phyloP scores from a whole-genome alignment of 2,329 filamentous ascomycete species.

The Claviceps sp. region DNA sequence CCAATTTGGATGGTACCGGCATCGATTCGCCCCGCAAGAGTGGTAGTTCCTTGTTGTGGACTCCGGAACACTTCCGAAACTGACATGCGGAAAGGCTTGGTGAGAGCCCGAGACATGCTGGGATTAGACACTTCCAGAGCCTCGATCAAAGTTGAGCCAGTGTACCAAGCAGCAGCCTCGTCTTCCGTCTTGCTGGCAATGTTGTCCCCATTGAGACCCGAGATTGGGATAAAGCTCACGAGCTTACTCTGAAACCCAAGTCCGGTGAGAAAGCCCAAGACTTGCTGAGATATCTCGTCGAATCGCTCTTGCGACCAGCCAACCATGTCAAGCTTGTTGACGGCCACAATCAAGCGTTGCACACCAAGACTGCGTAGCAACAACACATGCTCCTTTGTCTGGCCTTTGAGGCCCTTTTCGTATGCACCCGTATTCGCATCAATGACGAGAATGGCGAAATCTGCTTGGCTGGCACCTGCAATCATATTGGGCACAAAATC shows the following conservation, averaged over 20 bases:
- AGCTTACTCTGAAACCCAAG: constrained; percentile 75
- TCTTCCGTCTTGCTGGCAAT: constrained; percentile 48
- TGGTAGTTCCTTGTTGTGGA: constrained; percentile 66
- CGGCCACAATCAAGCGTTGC: constrained; percentile 71
- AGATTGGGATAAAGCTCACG: constrained; percentile 77
- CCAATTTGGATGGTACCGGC: constrained; percentile 73
- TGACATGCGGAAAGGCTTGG: constrained; percentile 72
- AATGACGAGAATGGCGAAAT: constrained; percentile 89
- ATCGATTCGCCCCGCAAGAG: constrained; percentile 75
- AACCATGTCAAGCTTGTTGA: constrained; percentile 90
- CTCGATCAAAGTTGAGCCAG: constrained; percentile 63
- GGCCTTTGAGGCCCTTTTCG: constrained; percentile 82
- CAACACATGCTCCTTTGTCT: constrained; percentile 87
- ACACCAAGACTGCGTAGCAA: constrained; percentile 85
- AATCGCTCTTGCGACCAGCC: constrained; percentile 74
- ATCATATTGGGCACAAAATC: constrained; percentile 99
- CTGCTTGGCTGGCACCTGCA: constrained; percentile 85
- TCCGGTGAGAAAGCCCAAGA: constrained; percentile 66
- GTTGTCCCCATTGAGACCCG: constrained; percentile 80
- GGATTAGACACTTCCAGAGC: constrained; percentile 77
- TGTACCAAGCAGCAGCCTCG: constrained; percentile 61
- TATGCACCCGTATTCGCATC: constrained; percentile 85
- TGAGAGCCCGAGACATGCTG: constrained; percentile 47
- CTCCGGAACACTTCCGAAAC: constrained; percentile 80
- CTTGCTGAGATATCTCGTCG: constrained; percentile 70